Base-by-base conservation (phyloP, 1,139 yeast genomes). In the Pneumocystis canis region DNA sequence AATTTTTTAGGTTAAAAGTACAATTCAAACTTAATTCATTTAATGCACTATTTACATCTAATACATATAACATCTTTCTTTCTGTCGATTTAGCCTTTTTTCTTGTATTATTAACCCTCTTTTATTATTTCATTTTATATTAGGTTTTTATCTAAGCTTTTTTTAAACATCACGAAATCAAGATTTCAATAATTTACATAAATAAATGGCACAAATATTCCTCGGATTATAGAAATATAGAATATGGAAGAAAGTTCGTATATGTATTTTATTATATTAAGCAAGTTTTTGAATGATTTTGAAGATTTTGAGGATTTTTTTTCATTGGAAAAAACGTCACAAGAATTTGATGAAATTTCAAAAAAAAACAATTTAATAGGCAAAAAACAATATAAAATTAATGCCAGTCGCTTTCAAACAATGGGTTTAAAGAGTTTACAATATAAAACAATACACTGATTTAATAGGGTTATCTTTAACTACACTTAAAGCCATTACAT, bases 401-500 rank as follows among this genome's bases (percentile, higher is more conserved):
- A 25, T 25, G n/a, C 16, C 1, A 25, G 54, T 6, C 5, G 54
- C 14, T 47, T 47, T 25, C 9, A 31, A 37, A 37, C 28, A 58
- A 57, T 39, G 62, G 56, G 58, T 47, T 18, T 40, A 59, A 4
- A 65, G 58, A 25, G 54, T 40, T 35, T 54, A 32, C 39, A 37
- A 20, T 60, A 62, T 2, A 61, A 2, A 25, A 16, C 2, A 62
- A 16, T 37, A 58, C 37, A 60, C 65, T 40, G 47, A 41, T 16
- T 58, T 65, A 58, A 85, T 92, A 76, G 98, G 97, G 1, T 78
- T 94, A 63, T 85, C 95, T 31, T 86, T 85, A 70, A 78, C 80
- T 64, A 73, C 90, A 16, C 73, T 89, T 63, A 75, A 78, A 56
- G 92, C 89, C 70, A 86, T 94, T 64, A 73, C 83, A 63, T 84